Base-by-base conservation (phyloP, 805 yeast genomes). In the Ogataea ganodermae region DNA sequence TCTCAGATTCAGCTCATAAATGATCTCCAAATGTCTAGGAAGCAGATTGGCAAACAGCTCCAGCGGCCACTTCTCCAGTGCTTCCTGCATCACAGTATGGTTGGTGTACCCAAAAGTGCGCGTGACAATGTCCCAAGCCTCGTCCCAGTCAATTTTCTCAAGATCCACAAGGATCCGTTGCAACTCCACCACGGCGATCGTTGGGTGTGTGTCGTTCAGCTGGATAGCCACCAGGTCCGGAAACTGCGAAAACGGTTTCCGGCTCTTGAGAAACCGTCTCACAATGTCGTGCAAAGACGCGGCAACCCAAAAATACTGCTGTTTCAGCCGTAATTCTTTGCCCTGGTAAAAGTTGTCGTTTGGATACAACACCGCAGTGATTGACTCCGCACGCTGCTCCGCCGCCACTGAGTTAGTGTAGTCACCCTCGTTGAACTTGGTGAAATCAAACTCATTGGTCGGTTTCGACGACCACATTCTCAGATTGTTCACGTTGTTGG, bases 281-380 rank as follows among this genome's bases (percentile, higher is more conserved):
- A 90, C 81, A 57, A 90, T 90, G 67, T 90, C 97, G 60, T 86
- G 89, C 57, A 91, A 76, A 13, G 96, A 88, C 27, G 97, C 97
- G 43, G 96, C 84, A 44, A 91, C 96, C 97, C 97, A 90, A 71
- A 90, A 91, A 70, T 89, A 91, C 70, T 90, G 97, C 73, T 90
- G 97, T 69, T 91, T 91, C 68, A 90, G 79, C 65, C 97, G 81
- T 63, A 90, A 76, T 66, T 89, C 96, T 69, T 91, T 90, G 60
- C 97, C 97, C 55, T 81, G 79, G 62, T 87, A 86, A 66, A 90
- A 91, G 68, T 90, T 91, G 67, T 90, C 97, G 69, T 90, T 90
- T 55, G 97, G 97, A 68, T 90, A 90, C 62, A 90, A 73, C 14
- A 90, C 96, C 5, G 97, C 89, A 30, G 97, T 89, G 60, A 90